Evolutionary conservation across 2,329 filamentous ascomycete genomes (phyloP), one percentile per base, ranked within the genome.

Genomic region (Torrubiellomyces zombiae): DNA sequence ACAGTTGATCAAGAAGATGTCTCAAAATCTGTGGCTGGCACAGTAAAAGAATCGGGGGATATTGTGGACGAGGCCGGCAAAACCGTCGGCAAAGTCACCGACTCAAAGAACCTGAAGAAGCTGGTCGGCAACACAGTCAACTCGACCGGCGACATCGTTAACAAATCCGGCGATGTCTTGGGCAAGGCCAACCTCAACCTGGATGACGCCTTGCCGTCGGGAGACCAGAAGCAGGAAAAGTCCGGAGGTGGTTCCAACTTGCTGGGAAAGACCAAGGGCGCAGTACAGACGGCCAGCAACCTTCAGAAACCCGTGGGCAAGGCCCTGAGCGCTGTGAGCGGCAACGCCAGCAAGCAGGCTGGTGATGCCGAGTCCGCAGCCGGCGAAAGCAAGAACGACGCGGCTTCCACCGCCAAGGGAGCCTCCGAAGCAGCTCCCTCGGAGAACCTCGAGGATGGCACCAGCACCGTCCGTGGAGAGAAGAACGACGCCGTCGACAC

Each of bases 61-160:
- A 51, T 60, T 11, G 40, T 61, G 18, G 55, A 61, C 28, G 42
- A 53, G 8, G 37, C 51, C 8, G 58, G 55, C 25, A 56, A 58
- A 25, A 45, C 42, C 7, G 38, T 61, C 20, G 57, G 56, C 27
- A 55, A 43, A 31, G 43, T 61, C 28, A 43, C 45, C 25, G 50
- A 54, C 20, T 48, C 51, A 13, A 32, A 42, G 24, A 48, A 60
- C 21, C 35, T 51, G 16, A 44, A 51, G 26, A 48, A 55, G 17
- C 43, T 61, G 8, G 40, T 47, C 19, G 58, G 56, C 18, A 55
- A 50, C 34, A 46, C 48, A 18, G 50, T 55, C 17, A 51, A 43
- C 13, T 32, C 39, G 4, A 38, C 39, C 4, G 50, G 50, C 7
- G 47, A 53, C 9, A 39, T 54, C 20, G 37, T 53, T 5, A 17